Evolutionary conservation across 2,329 filamentous ascomycete species (phyloP).

Genomic region (Alternaria ventricosa): DNA sequence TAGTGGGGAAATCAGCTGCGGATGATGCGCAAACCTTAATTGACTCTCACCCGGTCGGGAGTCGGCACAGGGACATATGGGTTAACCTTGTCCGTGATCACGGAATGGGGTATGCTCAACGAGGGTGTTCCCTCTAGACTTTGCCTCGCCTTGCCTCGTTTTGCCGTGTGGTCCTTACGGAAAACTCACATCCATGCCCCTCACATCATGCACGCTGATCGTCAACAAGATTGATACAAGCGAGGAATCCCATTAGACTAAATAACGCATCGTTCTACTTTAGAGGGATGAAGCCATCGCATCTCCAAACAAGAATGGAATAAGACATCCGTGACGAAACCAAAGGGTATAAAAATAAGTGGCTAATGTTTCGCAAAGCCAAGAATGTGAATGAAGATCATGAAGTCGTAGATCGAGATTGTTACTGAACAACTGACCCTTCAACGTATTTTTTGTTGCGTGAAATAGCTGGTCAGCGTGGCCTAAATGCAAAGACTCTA

Average conservation of each 20-base stretch:
- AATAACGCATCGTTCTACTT: background rate
- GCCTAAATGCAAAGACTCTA: background rate
- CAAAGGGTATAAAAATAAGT: constrained; percentile 10
- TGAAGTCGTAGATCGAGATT: constrained; percentile 3
- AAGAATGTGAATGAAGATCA: background rate
- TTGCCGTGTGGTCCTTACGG: background rate
- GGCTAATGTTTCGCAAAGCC: background rate
- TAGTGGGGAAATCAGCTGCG: background rate
- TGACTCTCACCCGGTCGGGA: background rate
- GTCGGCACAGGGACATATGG: background rate
- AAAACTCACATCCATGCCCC: background rate
- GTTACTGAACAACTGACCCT: background rate
- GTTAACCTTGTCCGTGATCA: background rate
- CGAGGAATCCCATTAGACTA: background rate
- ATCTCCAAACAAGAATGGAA: background rate
- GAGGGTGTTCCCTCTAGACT: background rate
- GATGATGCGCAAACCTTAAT: background rate
- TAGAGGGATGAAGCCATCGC: background rate
- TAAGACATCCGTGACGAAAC: background rate
- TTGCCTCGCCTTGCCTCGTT: background rate
- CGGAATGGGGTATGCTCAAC: background rate
- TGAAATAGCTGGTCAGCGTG: background rate
- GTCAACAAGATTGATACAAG: background rate
- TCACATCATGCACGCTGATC: background rate
- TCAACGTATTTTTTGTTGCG: constrained; percentile 5